Evolutionary conservation across 805 yeast species (phyloP).

Genomic region (Cyberlindnera nakhonratchasimensis): DNA sequence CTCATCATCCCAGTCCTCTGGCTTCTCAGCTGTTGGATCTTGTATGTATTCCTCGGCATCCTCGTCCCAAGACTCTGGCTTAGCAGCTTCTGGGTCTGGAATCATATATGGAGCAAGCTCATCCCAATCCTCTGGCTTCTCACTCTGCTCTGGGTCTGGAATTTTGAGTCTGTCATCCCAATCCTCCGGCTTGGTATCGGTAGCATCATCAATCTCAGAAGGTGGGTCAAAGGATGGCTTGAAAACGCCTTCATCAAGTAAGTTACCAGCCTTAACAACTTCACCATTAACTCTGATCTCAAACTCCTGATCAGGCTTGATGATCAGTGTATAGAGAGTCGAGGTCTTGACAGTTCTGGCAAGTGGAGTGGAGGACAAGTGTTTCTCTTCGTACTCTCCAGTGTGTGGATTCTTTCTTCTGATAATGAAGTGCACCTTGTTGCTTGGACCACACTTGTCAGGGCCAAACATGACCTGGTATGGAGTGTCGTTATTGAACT

Average conservation of each 20-base stretch:
- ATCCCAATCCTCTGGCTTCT: constrained; percentile 85
- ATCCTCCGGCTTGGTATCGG: constrained; percentile 65
- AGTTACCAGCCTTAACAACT: constrained; percentile 63
- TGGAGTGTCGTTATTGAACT: constrained; percentile 63
- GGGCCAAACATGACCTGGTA: constrained; percentile 94
- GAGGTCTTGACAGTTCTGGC: constrained; percentile 51
- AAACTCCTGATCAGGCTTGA: constrained; percentile 61
- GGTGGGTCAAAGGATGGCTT: constrained; percentile 69
- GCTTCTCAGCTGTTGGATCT: constrained; percentile 66
- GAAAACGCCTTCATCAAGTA: constrained; percentile 53
- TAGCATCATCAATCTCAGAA: constrained; percentile 51
- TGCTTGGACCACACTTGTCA: constrained; percentile 79
- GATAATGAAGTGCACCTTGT: constrained; percentile 76
- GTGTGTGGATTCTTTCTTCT: constrained; percentile 52
- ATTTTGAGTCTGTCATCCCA: constrained; percentile 75
- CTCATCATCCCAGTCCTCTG: constrained; percentile 84
- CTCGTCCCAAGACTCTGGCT: constrained; percentile 83
- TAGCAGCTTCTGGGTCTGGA: constrained; percentile 60
- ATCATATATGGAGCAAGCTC: constrained; percentile 61
- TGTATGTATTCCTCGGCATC: constrained; percentile 50
- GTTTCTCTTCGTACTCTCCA: constrained; percentile 65
- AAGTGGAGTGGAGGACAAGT: constrained; percentile 57
- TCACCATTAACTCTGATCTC: constrained; percentile 84
- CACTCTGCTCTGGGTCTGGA: constrained; percentile 60
- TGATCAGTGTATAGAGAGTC: constrained; percentile 71